These are phyloP conservation scores for Anastatica hierochuntica DNA, from an alignment of 345 rosid genomes.

Conservation along the genomic window DNA sequence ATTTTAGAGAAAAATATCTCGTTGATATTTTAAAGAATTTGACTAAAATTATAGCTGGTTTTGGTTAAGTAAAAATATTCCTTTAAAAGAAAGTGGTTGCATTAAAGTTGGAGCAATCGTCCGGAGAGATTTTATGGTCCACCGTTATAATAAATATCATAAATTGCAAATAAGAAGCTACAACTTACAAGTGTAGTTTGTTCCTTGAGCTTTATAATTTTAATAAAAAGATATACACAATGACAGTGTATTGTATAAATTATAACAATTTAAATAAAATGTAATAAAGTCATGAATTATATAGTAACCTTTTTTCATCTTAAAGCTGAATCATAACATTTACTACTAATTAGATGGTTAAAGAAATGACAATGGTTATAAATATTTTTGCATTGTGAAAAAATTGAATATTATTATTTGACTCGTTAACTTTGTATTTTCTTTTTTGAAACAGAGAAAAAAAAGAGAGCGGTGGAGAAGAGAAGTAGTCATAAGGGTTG, in stretches of 20 bases:
- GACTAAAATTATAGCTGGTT: too few relatives aligned
- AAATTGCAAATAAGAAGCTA: neutral
- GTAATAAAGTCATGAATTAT: neutral
- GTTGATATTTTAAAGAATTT: too few relatives aligned
- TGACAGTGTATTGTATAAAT: neutral
- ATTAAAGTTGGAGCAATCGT: constrained; percentile 7
- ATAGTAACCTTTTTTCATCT: too few relatives aligned
- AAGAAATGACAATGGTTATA: neutral
- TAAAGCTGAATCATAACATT: neutral
- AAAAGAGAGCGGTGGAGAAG: constrained; percentile 10
- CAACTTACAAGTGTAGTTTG: neutral
- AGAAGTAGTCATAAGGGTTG: neutral
- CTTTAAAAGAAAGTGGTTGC: neutral
- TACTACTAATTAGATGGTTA: neutral
- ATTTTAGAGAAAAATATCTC: too few relatives aligned
- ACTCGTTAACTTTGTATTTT: neutral
- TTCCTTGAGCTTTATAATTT: neutral
- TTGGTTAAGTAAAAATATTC: neutral
- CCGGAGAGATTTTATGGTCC: constrained; percentile 1
- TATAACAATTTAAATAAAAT: neutral
- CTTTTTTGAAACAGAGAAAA: neutral
- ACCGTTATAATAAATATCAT: neutral
- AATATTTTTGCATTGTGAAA: neutral
- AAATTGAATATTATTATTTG: neutral
- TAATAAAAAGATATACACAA: neutral